Conservation (phyloP, 805 yeast genomes). For the Spathaspora girioi region DNA sequence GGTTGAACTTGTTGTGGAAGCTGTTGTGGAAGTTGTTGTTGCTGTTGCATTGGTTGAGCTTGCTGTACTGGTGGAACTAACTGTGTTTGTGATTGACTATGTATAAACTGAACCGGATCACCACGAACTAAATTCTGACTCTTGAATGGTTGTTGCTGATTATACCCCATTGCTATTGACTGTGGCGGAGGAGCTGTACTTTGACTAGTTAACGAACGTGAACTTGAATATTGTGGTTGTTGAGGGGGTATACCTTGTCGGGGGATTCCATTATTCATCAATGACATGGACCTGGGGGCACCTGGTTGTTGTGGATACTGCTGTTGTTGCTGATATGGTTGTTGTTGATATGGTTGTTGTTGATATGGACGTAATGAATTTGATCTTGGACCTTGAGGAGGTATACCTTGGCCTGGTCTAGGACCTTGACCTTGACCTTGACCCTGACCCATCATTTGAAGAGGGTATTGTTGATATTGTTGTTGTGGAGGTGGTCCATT, state of each 20-base stretch:
- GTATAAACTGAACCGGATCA: conserved; percentile 2
- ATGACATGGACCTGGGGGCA: conserved; percentile 10
- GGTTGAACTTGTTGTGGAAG: conserved; percentile 1
- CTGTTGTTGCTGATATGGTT: conserved; percentile 1
- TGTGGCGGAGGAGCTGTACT: neutral
- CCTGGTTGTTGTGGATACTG: neutral
- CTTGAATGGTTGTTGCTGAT: conserved; percentile 3
- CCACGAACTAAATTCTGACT: conserved; percentile 6
- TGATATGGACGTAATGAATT: conserved; percentile 5
- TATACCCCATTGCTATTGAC: neutral
- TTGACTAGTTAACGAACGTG: conserved; percentile 4
- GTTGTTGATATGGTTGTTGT: conserved; percentile 5
- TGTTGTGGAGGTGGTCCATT: conserved; percentile 2
- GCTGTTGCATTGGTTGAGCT: neutral
- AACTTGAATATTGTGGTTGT: conserved; percentile 4
- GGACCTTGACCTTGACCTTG: neutral
- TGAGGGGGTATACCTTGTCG: neutral
- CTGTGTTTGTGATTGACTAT: neutral
- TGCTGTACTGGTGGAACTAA: neutral
- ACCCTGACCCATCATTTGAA: neutral
- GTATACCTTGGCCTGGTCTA: neutral
- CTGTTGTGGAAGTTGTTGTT: neutral
- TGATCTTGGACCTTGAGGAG: conserved; percentile 1
- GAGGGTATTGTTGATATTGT: conserved; percentile 5
- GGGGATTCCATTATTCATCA: conserved; percentile 3